Evolutionary conservation across 495 filamentous ascomycete genomes (phyloP), one percentile per base, ranked within the genome.

Genomic region (Talaromyces nanjingensis): DNA sequence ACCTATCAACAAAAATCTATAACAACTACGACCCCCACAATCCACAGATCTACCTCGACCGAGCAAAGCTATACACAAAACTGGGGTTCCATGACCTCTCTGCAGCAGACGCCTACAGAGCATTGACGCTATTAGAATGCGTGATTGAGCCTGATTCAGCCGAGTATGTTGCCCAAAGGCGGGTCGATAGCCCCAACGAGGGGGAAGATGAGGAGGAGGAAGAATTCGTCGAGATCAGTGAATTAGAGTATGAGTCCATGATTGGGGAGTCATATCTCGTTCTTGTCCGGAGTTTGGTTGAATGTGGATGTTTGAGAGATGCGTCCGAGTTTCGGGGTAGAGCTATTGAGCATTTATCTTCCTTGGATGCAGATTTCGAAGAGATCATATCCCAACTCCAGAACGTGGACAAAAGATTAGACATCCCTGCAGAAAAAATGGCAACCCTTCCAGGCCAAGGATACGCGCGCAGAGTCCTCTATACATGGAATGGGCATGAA

Each of bases 401-500:
- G 6, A 34, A 14, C 16, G 24, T 62, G 20, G 45, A 34, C 34
- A 24, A 52, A 37, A 49, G 20, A 53, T 18, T 61, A 29, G 31
- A 56, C 12, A 12, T 37, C n/a, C 22, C 52, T 20, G 31, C 16
- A 2, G 45, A 24, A 14, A 64, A 57, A 56, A 25, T 22, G n/a
- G n/a, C 14, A 29, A 59, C 80, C 20, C 77, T 91, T 0, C 87
- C 87, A 6, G 89, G 93, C 31, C 83, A 86, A 66, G 91, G 92
- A 2, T 79, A 83, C 63, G 92, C 91, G 45, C 87, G 92, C 25
- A 81, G 94, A 18, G 90, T 98, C 69, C 79, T 96, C 16, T 98
- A 98, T 73, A 90, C 92, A 14, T 98, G 94, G 94, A 98, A 98
- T 71, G 69, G 78, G 22, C 81, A 94, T 68, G 96, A 98, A 69